Conservation (phyloP, 2,329 filamentous ascomycete genomes). For the Tolypocladium album region DNA sequence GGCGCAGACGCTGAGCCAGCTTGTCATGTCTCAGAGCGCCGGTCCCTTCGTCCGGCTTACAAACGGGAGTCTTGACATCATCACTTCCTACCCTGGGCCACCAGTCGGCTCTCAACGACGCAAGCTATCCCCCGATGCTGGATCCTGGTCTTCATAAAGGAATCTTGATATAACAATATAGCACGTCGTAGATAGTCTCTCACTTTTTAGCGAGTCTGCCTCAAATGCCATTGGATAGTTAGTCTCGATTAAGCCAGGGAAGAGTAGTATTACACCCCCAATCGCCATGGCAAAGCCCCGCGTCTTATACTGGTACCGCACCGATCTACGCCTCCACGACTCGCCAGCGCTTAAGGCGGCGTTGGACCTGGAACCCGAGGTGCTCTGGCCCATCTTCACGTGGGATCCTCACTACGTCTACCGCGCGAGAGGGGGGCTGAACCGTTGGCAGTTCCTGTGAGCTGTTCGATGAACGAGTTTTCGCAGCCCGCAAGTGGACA, state of each 20-base stretch:
- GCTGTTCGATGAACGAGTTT: constrained; percentile 7
- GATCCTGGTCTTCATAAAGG: neutral
- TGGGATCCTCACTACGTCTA: constrained; percentile 79
- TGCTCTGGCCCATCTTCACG: constrained; percentile 66
- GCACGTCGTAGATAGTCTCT: neutral
- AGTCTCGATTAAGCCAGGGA: neutral
- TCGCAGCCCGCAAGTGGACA: neutral
- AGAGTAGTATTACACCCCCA: neutral
- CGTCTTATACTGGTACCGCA: constrained; percentile 72
- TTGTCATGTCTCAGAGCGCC: neutral
- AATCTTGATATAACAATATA: neutral
- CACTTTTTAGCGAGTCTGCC: neutral
- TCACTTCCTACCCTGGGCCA: neutral
- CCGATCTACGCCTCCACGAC: constrained; percentile 67
- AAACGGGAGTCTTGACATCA: neutral
- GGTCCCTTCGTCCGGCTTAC: neutral
- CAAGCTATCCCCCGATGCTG: neutral
- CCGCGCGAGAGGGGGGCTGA: constrained; percentile 55
- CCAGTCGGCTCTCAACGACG: no score
- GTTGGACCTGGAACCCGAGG: constrained; percentile 55
- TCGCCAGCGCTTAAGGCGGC: constrained; percentile 64
- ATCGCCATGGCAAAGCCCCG: constrained; percentile 20
- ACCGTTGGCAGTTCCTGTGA: constrained; percentile 64
- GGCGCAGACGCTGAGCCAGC: neutral
- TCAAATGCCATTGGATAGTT: neutral